Base-by-base conservation (phyloP, 768 basidiomycete species). In the Sarcomyxa edulis region DNA sequence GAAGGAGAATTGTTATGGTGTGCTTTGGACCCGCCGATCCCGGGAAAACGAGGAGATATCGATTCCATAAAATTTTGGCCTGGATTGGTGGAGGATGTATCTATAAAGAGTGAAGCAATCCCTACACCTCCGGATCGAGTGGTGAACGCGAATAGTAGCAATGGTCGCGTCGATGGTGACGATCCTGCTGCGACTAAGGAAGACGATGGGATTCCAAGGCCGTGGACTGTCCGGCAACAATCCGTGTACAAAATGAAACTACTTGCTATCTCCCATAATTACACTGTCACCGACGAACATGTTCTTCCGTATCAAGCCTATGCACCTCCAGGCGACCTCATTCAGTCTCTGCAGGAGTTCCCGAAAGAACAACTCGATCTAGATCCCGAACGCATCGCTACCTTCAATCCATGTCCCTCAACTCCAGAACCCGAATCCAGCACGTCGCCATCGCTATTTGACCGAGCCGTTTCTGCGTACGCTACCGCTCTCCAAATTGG, bases 221-320 rank as follows among this genome's bases (percentile, higher is more conserved):
- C 74, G 0, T 88, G 81, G 81, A 68, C 58, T 5, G 66, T 86
- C 30, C 55, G 61, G 7, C 84, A 89, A 49, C 73, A 64, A n/a
- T 65, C 66, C 10, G 54, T 65, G 6, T 91, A 90, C 61, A 80
- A 74, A 50, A 65, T 89, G 38, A 78, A 79, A 49, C 63, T 91
- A 10, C 65, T 89, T 14, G 81, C 71, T 19, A 66, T 83, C 23
- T 64, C 68, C 2, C 67, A 67, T 39, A 60, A 69, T 7, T 65
- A 68, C 38, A 53, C 66, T 43, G 58, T 79, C 24, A 60, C 65
- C 5, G 85, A 82, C 45, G 61, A 69, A 11, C 66, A 71, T 38
- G 72, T 88, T 3, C 66, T 91, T 4, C 88, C 88, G 19, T 90
- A 90, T 50, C 83, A 83, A 50, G 80, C 82, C 2, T 71, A 85